phyloP scores from a whole-genome alignment of 768 basidiomycete genomes.

The Pluteus cervinus region DNA sequence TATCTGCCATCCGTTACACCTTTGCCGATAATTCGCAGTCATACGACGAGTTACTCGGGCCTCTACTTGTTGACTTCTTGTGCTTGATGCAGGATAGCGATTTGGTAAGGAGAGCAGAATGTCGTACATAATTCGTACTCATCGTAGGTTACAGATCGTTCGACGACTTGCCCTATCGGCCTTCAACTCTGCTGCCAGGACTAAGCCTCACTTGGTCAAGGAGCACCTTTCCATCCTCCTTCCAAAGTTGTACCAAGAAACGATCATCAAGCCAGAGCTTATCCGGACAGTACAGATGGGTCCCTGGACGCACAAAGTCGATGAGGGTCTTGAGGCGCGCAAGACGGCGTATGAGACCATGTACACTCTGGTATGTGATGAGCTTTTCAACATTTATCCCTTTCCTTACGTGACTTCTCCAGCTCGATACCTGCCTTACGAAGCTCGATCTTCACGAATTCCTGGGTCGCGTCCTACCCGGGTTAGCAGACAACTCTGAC shows the following conservation, averaged over 20 bases:
- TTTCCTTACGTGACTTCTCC: conserved; percentile 3
- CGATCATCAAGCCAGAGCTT: conserved; percentile 67
- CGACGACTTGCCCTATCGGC: conserved; percentile 86
- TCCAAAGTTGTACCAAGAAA: conserved; percentile 84
- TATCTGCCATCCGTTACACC: conserved; percentile 90
- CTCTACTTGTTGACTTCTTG: conserved; percentile 86
- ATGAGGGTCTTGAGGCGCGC: conserved; percentile 92
- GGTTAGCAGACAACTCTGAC: conserved; percentile 84
- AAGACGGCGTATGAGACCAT: conserved; percentile 98
- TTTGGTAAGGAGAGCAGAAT: conserved; percentile 45
- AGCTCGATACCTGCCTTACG: conserved; percentile 89
- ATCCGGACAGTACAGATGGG: conserved; percentile 95
- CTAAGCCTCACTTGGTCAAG: conserved; percentile 87
- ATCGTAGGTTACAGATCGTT: conserved; percentile 55
- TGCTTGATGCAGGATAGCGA: conserved; percentile 86
- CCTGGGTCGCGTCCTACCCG: conserved; percentile 73
- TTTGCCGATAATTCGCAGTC: conserved; percentile 81
- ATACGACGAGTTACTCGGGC: conserved; percentile 88
- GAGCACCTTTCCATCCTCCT: conserved; percentile 75
- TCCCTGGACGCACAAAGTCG: conserved; percentile 94
- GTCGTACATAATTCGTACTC: not conserved
- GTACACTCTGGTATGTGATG: conserved; percentile 76
- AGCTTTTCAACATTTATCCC: not conserved
- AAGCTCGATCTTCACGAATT: conserved; percentile 87
- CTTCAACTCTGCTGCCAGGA: conserved; percentile 90